phyloP scores from a whole-genome alignment of 2,329 filamentous ascomycete species.

The Cryoendolithus antarcticus region DNA sequence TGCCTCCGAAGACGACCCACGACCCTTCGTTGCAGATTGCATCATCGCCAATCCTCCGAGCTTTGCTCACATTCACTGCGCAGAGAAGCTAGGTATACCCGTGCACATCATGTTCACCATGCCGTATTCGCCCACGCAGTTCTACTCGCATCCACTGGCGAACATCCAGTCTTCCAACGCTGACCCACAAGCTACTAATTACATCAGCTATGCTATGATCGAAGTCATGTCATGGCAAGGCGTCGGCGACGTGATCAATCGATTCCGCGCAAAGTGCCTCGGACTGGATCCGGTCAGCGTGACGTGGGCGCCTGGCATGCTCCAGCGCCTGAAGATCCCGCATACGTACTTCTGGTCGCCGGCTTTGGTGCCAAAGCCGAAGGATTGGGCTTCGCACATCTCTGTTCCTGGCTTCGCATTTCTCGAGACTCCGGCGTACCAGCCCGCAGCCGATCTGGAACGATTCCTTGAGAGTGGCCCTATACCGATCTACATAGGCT shows the following conservation, averaged over 20 bases:
- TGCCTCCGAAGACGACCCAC: background rate
- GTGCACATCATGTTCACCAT: slow-evolving; percentile 26
- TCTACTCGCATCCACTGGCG: slow-evolving; percentile 39
- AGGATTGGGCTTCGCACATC: slow-evolving; percentile 59
- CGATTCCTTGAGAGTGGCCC: slow-evolving; percentile 54
- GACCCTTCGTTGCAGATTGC: slow-evolving; percentile 9
- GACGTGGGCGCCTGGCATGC: slow-evolving; percentile 66
- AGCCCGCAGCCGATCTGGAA: slow-evolving; percentile 49
- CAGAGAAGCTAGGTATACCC: slow-evolving; percentile 9
- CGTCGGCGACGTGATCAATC: slow-evolving; percentile 79
- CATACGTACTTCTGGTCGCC: slow-evolving; percentile 60
- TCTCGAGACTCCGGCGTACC: slow-evolving; percentile 49
- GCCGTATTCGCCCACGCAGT: slow-evolving; percentile 36
- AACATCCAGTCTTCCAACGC: slow-evolving; percentile 54
- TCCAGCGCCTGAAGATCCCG: slow-evolving; percentile 54
- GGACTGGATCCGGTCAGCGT: slow-evolving; percentile 62
- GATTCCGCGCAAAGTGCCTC: slow-evolving; percentile 60
- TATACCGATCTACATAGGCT: slow-evolving; percentile 66
- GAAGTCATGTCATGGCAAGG: slow-evolving; percentile 90
- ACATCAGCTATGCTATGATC: slow-evolving; percentile 66
- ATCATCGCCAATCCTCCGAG: slow-evolving; percentile 15
- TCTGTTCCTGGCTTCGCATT: slow-evolving; percentile 65
- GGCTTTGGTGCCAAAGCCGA: slow-evolving; percentile 58
- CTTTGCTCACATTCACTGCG: slow-evolving; percentile 10
- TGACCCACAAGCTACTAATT: slow-evolving; percentile 61